Evolutionary conservation across 2,329 filamentous ascomycete genomes (phyloP), one percentile per base, ranked within the genome.

Genomic region (Xylariaceae sp.): DNA sequence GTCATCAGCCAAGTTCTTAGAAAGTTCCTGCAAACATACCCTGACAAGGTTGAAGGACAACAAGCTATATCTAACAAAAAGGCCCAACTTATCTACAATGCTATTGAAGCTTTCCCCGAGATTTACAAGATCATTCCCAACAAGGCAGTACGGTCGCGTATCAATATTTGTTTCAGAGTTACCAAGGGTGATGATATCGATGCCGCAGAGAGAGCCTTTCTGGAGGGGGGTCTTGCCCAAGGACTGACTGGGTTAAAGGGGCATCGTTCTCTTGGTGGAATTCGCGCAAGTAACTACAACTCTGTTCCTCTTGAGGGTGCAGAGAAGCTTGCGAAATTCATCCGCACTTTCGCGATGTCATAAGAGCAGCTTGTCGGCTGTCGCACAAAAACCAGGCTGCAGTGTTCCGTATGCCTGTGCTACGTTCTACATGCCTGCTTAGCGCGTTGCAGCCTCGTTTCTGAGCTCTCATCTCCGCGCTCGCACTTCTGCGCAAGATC

Each of bases 131-230:
- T 97, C 27, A 85, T 97, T 0, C 91, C 92, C 0, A 81, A 88
- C 62, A 89, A 88, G 74, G 77, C 77, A 18, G 88, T 82, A 3
- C 87, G 92, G 51, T 96, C 90, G 64, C 80, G 91, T 50, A 96
- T 97, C 89, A 97, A 97, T 74, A 89, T 97, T 53, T 97, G 92
- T 79, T 97, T 97, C 80, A 80, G 92, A 13, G 81, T 96, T 15
- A 77, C 64, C 60, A 78, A 77, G 67, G n/a, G 78, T 74, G 65
- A 80, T 36, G 83, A 86, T 35, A 76, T 85, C 54, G 84, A 86
- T 45, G 85, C 82, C 10, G 81, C 86, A 18, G 92, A 97, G 72
- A 90, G 91, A 73, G 80, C 79, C 0, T 97, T 97, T 75, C 72
- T 97, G 39, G 81, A 86, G 55, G 84, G 88, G 41, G 87, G 86